Base-by-base conservation (phyloP, 176 grass and related monocot genomes). In the Lolium perenne region DNA sequence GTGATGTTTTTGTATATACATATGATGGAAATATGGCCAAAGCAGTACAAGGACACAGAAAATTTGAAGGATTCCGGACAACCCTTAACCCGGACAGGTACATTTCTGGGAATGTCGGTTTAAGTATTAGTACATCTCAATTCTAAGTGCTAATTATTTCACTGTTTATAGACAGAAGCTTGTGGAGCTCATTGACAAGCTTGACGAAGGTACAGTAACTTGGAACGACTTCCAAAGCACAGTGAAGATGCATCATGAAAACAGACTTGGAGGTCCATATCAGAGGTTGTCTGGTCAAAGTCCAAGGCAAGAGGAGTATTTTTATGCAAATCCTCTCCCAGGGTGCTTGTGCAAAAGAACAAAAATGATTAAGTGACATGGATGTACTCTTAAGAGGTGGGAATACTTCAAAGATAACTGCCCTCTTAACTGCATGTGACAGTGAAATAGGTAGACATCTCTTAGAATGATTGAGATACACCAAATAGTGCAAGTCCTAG, bases 1-100 rank as follows among this genome's bases (percentile, higher is more conserved):
- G 97, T 82, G 94, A 96, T 63, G 94, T 91, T 54, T 99, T 99
- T 83, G 92, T 99, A 51, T 96, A 99, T 65, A 99, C 97, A 49
- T 99, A 99, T 79, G 94, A 99, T 40, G 97, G 97, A 41, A 96
- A 96, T 91, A 99, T 99, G 97, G 97, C 97, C 17, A 99, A 85
- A 87, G 94, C 97, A 55, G 97, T 99, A 76, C 92, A 93, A 25
- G 97, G 97, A 16, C 97, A 99, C 73, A 88, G 97, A 82, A 92
- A 83, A 83, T 99, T 93, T 12, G 94, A 99, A 90, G 97, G 94
- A 47, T 99, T 99, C 74, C 76, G 62, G 16, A 96, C 94, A 87
- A 96, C 94, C 46, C 94, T 99, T 20, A 91, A 92, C 62, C 97
- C 94, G 0, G 80, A 97, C 80, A 97, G 92, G 94, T 97, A 87